These are phyloP conservation scores for Chlorella variabilis DNA, from an alignment of 163 green algal genomes.

Conservation along the genomic window DNA sequence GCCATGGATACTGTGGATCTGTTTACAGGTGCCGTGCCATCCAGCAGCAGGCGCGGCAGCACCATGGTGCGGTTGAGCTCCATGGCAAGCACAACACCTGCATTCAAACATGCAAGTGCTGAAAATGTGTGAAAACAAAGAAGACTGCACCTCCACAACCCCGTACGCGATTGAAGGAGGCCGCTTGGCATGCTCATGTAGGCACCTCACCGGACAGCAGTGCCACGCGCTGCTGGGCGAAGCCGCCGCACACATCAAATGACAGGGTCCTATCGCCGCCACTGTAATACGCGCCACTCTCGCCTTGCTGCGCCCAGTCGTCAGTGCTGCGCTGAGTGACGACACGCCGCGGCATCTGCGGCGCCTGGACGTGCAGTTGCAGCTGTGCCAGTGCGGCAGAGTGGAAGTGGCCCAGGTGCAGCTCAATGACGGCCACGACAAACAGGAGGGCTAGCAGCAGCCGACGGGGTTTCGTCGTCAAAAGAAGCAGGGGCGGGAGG, in stretches of 20 bases:
- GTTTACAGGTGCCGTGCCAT: conserved; percentile 17
- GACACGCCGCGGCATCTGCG: not conserved
- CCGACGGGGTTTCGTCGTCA: not conserved
- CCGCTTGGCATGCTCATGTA: too few species aligned
- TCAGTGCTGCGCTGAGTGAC: not conserved
- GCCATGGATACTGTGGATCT: not conserved
- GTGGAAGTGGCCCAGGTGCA: not conserved
- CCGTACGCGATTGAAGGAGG: not conserved
- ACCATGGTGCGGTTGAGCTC: conserved; percentile 41
- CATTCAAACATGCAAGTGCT: not conserved
- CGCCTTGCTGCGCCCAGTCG: not conserved
- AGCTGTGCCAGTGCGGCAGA: not conserved
- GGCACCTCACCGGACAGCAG: conserved; percentile 42
- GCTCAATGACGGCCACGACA: not conserved
- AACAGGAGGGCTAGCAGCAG: not conserved
- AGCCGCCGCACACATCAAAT: conserved; percentile 63
- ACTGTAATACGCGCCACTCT: conserved; percentile 7
- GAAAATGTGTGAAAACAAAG: not conserved
- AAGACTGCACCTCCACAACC: not conserved
- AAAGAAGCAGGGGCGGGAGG: not conserved
- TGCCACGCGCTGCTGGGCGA: conserved; percentile 62
- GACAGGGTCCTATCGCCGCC: not conserved
- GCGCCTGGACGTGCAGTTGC: not conserved
- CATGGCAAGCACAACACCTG: conserved; percentile 45
- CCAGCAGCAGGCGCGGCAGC: conserved; percentile 36